Percentiles rank a stretch among this genome's conserved stretches.
phyloP scores from a whole-genome alignment of 192 early-diverging fungal species.

The Rhizophagus clarus region DNA sequence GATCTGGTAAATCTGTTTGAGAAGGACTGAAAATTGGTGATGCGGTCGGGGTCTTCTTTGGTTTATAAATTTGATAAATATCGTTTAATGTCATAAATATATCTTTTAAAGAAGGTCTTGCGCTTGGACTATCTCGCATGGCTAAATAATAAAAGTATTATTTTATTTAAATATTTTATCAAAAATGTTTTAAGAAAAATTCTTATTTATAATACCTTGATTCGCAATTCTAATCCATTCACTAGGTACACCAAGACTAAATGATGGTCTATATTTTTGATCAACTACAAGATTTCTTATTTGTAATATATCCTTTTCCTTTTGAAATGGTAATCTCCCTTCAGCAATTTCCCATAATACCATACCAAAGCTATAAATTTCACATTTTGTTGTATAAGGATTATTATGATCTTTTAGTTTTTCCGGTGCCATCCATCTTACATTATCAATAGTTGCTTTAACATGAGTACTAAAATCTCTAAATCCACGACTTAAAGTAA shows the following conservation, averaged over 20 bases:
- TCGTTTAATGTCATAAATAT: conserved; percentile 6
- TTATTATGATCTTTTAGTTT: background rate
- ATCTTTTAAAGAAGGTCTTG: background rate
- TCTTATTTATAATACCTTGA: background rate
- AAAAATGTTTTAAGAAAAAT: too few relatives aligned
- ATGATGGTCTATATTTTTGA: background rate
- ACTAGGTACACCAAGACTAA: background rate
- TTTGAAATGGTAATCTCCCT: conserved; percentile 4
- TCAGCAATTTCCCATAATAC: conserved; percentile 28
- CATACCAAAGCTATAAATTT: conserved; percentile 27
- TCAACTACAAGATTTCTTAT: background rate
- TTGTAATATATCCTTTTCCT: conserved; percentile 10
- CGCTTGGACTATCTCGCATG: background rate
- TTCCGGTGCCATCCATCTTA: conserved; percentile 12
- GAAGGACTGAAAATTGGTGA: background rate
- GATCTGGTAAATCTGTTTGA: background rate
- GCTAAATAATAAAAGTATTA: background rate
- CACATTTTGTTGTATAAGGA: background rate
- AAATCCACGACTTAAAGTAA: conserved; percentile 20
- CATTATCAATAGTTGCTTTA: background rate
- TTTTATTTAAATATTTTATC: background rate
- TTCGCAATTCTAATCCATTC: background rate
- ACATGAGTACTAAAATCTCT: conserved; percentile 14
- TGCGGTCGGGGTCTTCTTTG: background rate
- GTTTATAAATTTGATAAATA: background rate